Evolutionary conservation across 768 basidiomycete species (phyloP).

Genomic region (Suillus brevipes): DNA sequence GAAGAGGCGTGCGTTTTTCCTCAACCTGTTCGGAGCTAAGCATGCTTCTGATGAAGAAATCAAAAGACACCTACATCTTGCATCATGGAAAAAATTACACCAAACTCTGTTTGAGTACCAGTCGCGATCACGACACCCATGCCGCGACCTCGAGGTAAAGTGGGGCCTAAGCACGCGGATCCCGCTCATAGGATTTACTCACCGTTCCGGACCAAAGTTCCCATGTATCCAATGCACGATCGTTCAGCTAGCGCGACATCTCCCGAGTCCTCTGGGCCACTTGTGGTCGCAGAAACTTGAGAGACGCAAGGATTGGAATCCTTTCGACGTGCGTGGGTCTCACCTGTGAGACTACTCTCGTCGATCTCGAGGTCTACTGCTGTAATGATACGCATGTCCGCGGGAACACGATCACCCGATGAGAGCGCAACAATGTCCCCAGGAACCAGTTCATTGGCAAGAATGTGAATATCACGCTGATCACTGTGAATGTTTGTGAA

Average conservation of each 20-base stretch:
- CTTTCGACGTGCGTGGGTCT: slow-evolving; percentile 82
- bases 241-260: slow-evolving; percentile 75
- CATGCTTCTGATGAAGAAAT: neutral
- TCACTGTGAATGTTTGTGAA: slow-evolving; percentile 22
- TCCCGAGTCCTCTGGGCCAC: slow-evolving; percentile 8
- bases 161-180: neutral
- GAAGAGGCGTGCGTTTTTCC: slow-evolving; percentile 89
- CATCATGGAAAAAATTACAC: slow-evolving; percentile 97
- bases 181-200: slow-evolving; percentile 14
- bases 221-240: slow-evolving; percentile 92
- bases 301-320: slow-evolving; percentile 52
- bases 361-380: slow-evolving; percentile 90
- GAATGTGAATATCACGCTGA: slow-evolving; percentile 70
- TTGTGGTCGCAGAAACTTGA: slow-evolving; percentile 30
- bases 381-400: slow-evolving; percentile 83
- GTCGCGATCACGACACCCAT: slow-evolving; percentile 85
- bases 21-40: slow-evolving; percentile 48
- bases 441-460: slow-evolving; percentile 96
- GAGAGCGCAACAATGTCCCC: slow-evolving; percentile 89
- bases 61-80: slow-evolving; percentile 65
- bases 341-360: slow-evolving; percentile 93
- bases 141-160: slow-evolving; percentile 59
- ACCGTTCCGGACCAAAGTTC: slow-evolving; percentile 91
- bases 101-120: slow-evolving; percentile 88
- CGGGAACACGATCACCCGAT: slow-evolving; percentile 92